Evolutionary conservation across 345 rosid species (phyloP).

Genomic region (Rubroshorea leprosula): DNA sequence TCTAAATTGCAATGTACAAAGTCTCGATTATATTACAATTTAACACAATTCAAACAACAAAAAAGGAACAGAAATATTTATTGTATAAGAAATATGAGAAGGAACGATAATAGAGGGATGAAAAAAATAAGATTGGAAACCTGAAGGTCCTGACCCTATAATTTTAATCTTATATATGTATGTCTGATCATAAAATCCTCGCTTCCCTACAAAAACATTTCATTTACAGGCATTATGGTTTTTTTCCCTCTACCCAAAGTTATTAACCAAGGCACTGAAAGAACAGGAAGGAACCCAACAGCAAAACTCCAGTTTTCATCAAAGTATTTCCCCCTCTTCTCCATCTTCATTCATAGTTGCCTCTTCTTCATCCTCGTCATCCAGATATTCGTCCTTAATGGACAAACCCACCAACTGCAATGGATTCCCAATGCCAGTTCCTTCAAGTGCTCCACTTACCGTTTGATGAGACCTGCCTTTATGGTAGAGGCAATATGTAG

Average conservation of each 20-base stretch:
- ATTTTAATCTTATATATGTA: not conserved
- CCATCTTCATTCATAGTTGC: constrained; percentile 23
- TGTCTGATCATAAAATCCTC: not conserved
- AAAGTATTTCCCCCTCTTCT: constrained; percentile 81
- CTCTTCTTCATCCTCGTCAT: constrained; percentile 38
- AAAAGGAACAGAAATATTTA: no score
- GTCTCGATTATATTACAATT: no score
- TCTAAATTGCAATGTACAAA: no score
- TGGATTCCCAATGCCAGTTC: constrained; percentile 22
- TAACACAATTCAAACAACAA: no score
- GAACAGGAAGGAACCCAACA: not conserved
- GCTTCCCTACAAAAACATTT: constrained; percentile 2
- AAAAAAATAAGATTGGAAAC: no score
- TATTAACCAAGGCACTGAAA: not conserved
- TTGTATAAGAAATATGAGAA: no score
- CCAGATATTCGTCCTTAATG: constrained; percentile 39
- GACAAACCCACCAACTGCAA: constrained; percentile 56
- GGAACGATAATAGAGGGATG: no score
- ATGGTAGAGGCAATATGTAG: constrained; percentile 13
- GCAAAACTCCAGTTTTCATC: not conserved
- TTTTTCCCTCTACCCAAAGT: not conserved
- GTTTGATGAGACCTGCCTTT: constrained; percentile 17
- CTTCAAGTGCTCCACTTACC: constrained; percentile 19
- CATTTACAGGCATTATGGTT: not conserved
- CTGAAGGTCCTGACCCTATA: no score